Evolutionary conservation across 495 filamentous ascomycete genomes (phyloP), one percentile per base, ranked within the genome.

Genomic region (Rhizodiscina lignyota): DNA sequence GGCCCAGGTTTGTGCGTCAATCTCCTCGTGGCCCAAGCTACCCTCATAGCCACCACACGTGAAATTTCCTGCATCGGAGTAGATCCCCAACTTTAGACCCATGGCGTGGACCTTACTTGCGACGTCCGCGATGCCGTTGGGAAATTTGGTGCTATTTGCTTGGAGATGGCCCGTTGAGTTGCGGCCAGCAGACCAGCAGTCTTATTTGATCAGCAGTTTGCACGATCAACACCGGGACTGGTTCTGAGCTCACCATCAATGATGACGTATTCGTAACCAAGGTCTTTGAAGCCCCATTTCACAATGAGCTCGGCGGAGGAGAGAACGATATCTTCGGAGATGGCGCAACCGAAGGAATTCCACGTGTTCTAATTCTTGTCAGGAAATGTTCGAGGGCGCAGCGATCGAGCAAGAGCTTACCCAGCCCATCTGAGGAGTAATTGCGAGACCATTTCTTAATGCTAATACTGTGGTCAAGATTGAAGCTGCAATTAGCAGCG

Each of bases 181-280:
- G 5, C 55, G 21, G 21, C 64, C 64, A 27, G 43, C 45, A 2
- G 62, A 66, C 76, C 75, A 83, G 55, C 77, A 80, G 47, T 81
- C 76, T n/a, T n/a, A n/a, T n/a, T n/a, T n/a, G n/a, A n/a, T n/a
- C n/a, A n/a, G n/a, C n/a, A n/a, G n/a, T n/a, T n/a, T n/a, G n/a
- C n/a, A n/a, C n/a, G n/a, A n/a, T n/a, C n/a, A n/a, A n/a, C n/a
- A n/a, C n/a, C n/a, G n/a, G n/a, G n/a, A n/a, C n/a, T n/a, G n/a
- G n/a, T n/a, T n/a, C n/a, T n/a, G n/a, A n/a, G n/a, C n/a, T n/a
- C n/a, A n/a, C n/a, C n/a, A 33, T 71, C 61, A 4, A 66, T 49
- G 44, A 72, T 71, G 36, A 79, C 61, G 50, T 79, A 79, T 43
- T 74, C 59, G 44, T 83, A 83, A 10, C 77, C 77, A 3, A 72